Evolutionary conservation across 2,329 filamentous ascomycete genomes (phyloP), one percentile per base, ranked within the genome.

Genomic region (Amphichorda felina): DNA sequence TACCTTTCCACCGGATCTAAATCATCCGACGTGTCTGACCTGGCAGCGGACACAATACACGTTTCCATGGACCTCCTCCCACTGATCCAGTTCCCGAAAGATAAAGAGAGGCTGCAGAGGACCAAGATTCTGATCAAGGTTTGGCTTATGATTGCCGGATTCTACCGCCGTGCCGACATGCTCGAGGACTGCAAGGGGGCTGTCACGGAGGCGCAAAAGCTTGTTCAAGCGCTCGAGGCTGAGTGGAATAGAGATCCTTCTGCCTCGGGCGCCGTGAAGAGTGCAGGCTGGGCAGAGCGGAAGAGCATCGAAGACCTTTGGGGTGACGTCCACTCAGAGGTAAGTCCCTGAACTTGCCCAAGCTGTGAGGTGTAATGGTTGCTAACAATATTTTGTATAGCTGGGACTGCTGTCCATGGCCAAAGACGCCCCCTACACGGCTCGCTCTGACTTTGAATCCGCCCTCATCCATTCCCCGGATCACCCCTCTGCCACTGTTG

Each of bases 71-170:
- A 61, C 32, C 51, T 69, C 6, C 50, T 75, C 30, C 71, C 72
- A 1, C 46, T 64, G 13, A 57, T 76, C 14, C 64, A 71, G 25
- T 74, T 77, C 37, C 56, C 72, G 7, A 68, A 67, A 43, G 68
- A 68, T 8, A 68, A 70, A 44, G 60, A 68, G 41, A 63, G 59
- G 43, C 59, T 61, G 21, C 66, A 68, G 36, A 64, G 70, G 30
- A 62, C 57, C 22, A 60, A 61, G 6, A 62, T 76, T 9, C 54
- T 98, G 13, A 64, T 87, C 15, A 81, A 80, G 44, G 78, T 95
- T 22, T 98, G 91, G 91, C 66, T 95, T 8, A 81, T 91, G 51
- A 86, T 95, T 41, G 82, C 86, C 2, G 82, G 82, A 0, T 79
- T 96, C 43, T 98, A 96, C 52, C 75, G 86, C 19, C 75, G 86